Conservation (phyloP, 257 asterid genomes). For the Solanum phureja region DNA sequence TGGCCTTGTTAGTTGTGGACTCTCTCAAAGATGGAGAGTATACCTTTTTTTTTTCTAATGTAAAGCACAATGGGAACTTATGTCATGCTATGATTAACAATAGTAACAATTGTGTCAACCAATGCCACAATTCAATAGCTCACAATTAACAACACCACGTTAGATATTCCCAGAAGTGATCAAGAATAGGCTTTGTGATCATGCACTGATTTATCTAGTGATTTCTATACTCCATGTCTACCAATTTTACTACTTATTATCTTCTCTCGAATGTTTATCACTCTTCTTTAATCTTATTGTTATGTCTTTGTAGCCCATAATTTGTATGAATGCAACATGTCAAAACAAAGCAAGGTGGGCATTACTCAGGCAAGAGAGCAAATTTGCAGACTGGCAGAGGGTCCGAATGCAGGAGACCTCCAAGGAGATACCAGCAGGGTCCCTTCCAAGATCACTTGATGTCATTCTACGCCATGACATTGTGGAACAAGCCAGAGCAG, state of each 20-base stretch:
- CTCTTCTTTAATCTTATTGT: background rate
- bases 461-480: slow-evolving; percentile 39
- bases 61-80: background rate
- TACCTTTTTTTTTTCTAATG: background rate
- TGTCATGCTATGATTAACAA: background rate
- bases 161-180: background rate
- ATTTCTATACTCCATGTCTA: background rate
- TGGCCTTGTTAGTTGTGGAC: background rate
- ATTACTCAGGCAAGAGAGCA: slow-evolving; percentile 90
- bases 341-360: slow-evolving; percentile 81
- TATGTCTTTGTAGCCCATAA: slow-evolving; percentile 59
- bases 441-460: slow-evolving; percentile 96
- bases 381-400: slow-evolving; percentile 98
- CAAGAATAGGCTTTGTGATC: background rate
- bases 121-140: background rate
- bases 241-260: background rate
- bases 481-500: slow-evolving; percentile 96
- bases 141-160: background rate
- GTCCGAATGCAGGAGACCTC: slow-evolving; percentile 96
- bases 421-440: slow-evolving; percentile 93
- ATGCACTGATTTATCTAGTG: background rate
- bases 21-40: background rate
- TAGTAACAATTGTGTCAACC: background rate
- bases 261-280: background rate
- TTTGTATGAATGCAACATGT: slow-evolving; percentile 89